Conservation (phyloP, 768 basidiomycete genomes). For the Kwoniella dejecticola region DNA sequence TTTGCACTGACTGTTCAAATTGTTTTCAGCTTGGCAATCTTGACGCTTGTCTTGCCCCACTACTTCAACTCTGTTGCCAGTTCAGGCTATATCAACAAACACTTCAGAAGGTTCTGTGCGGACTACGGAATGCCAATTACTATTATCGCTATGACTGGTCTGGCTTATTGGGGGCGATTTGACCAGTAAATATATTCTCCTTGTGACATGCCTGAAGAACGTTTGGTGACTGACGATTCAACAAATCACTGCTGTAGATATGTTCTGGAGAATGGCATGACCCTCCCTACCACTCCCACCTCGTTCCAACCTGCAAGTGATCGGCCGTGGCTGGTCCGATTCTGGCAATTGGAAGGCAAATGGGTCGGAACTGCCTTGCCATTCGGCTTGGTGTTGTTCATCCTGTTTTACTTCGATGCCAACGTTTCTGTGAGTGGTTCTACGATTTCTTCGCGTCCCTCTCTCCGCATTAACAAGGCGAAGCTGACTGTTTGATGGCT, state of each 20-base stretch:
- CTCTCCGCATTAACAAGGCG: background rate
- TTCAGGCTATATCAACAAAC: constrained; percentile 70
- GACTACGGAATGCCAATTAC: constrained; percentile 93
- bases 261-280: constrained; percentile 57
- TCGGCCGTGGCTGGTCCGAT: constrained; percentile 78
- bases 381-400: constrained; percentile 83
- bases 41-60: constrained; percentile 76
- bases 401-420: constrained; percentile 93
- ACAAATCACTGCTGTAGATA: constrained; percentile 49
- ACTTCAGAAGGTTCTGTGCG: constrained; percentile 71
- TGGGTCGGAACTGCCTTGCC: constrained; percentile 89
- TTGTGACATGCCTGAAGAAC: background rate
- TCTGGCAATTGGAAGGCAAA: constrained; percentile 83
- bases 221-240: background rate
- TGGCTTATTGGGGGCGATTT: constrained; percentile 86
- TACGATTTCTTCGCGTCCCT: background rate
- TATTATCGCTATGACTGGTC: constrained; percentile 69
- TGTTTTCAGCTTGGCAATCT: constrained; percentile 63
- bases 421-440: constrained; percentile 74
- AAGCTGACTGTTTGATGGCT: background rate
- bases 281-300: constrained; percentile 68
- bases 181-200: constrained; percentile 56
- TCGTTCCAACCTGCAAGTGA: constrained; percentile 68
- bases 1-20: background rate
- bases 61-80: constrained; percentile 69